These are phyloP conservation scores for Pythium insidiosum DNA, from an alignment of 352 stramenopile species.

Conservation along the genomic window DNA sequence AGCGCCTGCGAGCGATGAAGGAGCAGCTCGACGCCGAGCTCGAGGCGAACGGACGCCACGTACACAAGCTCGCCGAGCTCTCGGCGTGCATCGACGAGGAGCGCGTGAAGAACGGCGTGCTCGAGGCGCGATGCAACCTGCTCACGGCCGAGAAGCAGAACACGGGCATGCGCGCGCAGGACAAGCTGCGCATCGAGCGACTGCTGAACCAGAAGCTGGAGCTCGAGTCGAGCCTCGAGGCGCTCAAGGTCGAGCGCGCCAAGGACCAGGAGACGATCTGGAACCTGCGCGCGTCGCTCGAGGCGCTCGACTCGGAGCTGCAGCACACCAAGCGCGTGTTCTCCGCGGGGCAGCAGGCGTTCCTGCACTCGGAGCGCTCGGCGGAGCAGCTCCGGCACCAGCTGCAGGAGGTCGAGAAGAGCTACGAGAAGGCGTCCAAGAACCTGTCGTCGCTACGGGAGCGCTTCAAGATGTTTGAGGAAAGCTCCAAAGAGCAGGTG, in stretches of 20 bases:
- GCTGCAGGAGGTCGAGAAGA: slow-evolving; percentile 61
- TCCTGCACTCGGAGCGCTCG: slow-evolving; percentile 57
- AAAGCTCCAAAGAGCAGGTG: slow-evolving; percentile 69
- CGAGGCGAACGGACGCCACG: slow-evolving; percentile 23
- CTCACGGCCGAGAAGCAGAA: slow-evolving; percentile 66
- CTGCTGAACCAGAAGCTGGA: slow-evolving; percentile 77
- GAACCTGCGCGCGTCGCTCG: slow-evolving; percentile 50
- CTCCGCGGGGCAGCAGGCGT: slow-evolving; percentile 66
- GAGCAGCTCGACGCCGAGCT: slow-evolving; percentile 55
- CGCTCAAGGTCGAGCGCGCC: slow-evolving; percentile 39
- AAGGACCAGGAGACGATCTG: slow-evolving; percentile 69
- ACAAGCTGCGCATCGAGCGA: slow-evolving; percentile 72
- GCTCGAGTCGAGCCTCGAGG: slow-evolving; percentile 52
- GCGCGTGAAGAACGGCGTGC: slow-evolving; percentile 42
- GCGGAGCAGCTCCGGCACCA: slow-evolving; percentile 67
- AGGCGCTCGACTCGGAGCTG: slow-evolving; percentile 63
- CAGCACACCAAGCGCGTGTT: slow-evolving; percentile 79
- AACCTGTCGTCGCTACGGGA: slow-evolving; percentile 55
- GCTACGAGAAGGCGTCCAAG: slow-evolving; percentile 66
- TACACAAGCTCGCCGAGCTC: slow-evolving; percentile 33
- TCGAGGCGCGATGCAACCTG: slow-evolving; percentile 65
- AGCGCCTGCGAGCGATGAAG: slow-evolving; percentile 48
- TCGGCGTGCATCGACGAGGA: slow-evolving; percentile 40
- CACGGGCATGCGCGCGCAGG: slow-evolving; percentile 64
- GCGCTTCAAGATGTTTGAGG: slow-evolving; percentile 71